Conservation (phyloP, 2,329 filamentous ascomycete genomes). For the Penicillium aurantiogriseum region DNA sequence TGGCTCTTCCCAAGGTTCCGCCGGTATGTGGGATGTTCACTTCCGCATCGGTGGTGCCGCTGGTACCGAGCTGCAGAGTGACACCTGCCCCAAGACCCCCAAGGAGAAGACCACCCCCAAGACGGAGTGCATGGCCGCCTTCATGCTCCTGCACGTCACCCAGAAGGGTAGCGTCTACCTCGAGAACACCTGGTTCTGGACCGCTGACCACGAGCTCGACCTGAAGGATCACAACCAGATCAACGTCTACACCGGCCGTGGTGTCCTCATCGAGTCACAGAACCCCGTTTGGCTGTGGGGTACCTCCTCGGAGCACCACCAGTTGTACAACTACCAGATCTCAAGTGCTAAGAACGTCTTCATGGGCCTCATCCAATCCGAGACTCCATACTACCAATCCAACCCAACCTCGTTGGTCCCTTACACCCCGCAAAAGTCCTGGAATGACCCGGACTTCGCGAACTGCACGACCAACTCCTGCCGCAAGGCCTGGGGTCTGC, state of each 20-base stretch:
- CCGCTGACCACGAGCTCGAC: slow-evolving; percentile 87
- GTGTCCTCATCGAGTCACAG: slow-evolving; percentile 74
- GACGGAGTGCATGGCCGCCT: slow-evolving; percentile 69
- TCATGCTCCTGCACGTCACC: slow-evolving; percentile 60
- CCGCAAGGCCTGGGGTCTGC: slow-evolving; percentile 74
- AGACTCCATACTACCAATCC: slow-evolving; percentile 82
- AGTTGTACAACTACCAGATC: slow-evolving; percentile 79
- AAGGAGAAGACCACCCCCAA: slow-evolving; percentile 60
- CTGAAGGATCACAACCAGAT: slow-evolving; percentile 64
- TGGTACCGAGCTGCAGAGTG: slow-evolving; percentile 77
- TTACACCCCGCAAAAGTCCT: slow-evolving; percentile 36
- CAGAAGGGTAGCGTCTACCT: slow-evolving; percentile 66
- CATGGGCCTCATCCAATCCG: slow-evolving; percentile 80
- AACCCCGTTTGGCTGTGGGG: slow-evolving; percentile 82
- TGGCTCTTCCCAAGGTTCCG: slow-evolving; percentile 61
- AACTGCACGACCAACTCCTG: slow-evolving; percentile 58
- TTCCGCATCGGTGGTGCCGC: slow-evolving; percentile 85
- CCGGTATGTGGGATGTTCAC: slow-evolving; percentile 93
- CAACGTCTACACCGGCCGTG: slow-evolving; percentile 82
- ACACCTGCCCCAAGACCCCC: slow-evolving; percentile 76
- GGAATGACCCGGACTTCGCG: slow-evolving; percentile 63
- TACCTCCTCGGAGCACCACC: slow-evolving; percentile 62
- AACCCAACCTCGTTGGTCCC: slow-evolving; percentile 68
- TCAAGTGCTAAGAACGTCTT: slow-evolving; percentile 74
- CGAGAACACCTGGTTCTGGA: slow-evolving; percentile 90